phyloP scores from a whole-genome alignment of 2,329 filamentous ascomycete genomes.

The Fusarium luffae region DNA sequence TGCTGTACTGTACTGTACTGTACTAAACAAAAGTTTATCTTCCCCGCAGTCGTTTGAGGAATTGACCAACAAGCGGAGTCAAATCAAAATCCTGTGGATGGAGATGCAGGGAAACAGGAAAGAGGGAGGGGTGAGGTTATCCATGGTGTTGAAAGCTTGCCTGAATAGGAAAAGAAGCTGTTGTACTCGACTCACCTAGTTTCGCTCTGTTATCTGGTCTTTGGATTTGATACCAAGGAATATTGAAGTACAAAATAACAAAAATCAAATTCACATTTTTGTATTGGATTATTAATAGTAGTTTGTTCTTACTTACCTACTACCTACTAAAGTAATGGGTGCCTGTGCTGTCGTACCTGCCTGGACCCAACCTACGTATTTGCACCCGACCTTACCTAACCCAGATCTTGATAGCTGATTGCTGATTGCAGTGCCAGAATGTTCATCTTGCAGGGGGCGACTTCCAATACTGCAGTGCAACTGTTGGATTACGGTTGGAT shows the following conservation, averaged over 20 bases:
- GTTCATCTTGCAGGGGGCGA: slow-evolving; percentile 1
- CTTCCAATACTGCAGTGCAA: slow-evolving; percentile 15
- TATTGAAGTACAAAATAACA: neutral
- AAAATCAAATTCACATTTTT: neutral
- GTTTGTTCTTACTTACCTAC: neutral
- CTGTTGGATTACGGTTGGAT: neutral
- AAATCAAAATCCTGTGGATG: slow-evolving; percentile 1
- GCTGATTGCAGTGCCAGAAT: slow-evolving; percentile 19
- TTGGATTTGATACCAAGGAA: neutral
- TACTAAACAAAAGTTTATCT: slow-evolving; percentile 22
- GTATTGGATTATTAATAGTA: too few species aligned
- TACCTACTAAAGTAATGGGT: neutral
- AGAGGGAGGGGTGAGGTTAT: slow-evolving; percentile 39
- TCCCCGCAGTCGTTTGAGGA: slow-evolving; percentile 30
- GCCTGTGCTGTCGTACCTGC: neutral
- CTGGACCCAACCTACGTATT: neutral
- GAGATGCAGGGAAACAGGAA: slow-evolving; percentile 23
- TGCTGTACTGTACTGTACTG: neutral
- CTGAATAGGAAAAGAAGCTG: slow-evolving; percentile 33
- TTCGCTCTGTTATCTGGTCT: neutral
- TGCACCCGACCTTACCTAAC: neutral
- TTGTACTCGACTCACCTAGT: slow-evolving; percentile 3
- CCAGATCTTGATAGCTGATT: slow-evolving; percentile 29
- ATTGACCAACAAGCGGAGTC: slow-evolving; percentile 21
- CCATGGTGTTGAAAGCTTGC: slow-evolving; percentile 19